Conservation (phyloP, 2,329 filamentous ascomycete genomes). For the Ceratocystiopsis minuta region DNA sequence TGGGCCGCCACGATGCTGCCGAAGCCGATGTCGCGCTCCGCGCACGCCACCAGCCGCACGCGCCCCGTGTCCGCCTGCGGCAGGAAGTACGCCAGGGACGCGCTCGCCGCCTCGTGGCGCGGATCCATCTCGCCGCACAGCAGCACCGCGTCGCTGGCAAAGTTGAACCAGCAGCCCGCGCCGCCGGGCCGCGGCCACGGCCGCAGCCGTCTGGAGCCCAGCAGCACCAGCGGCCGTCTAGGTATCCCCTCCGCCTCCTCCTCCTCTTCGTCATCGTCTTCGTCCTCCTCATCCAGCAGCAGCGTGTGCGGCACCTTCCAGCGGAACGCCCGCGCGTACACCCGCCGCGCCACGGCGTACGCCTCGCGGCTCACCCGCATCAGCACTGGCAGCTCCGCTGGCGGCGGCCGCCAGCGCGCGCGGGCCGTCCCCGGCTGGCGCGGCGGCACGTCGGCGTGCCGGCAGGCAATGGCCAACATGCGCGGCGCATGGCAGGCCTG, state of each 20-base stretch:
- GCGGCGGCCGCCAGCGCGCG: slow-evolving; percentile 2
- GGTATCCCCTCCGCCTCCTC: slow-evolving; percentile 1
- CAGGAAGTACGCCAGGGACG: slow-evolving; percentile 31
- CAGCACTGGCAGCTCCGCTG: slow-evolving; percentile 20
- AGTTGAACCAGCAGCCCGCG: slow-evolving; percentile 26
- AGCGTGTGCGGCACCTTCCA: slow-evolving; percentile 27
- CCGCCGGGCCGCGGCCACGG: slow-evolving; percentile 1
- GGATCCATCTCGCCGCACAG: slow-evolving; percentile 30
- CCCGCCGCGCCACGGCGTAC: slow-evolving; percentile 21
- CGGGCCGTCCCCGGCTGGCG: too few relatives aligned
- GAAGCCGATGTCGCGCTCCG: slow-evolving; percentile 25
- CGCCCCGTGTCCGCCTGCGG: slow-evolving; percentile 23
- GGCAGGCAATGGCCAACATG: slow-evolving; percentile 25
- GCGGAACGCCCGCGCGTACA: slow-evolving; percentile 28
- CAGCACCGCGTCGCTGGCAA: slow-evolving; percentile 26
- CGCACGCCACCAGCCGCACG: slow-evolving; percentile 25
- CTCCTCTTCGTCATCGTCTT: too few relatives aligned
- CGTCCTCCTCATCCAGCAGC: slow-evolving; percentile 3
- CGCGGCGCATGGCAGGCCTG: slow-evolving; percentile 21
- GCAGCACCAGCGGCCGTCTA: too few relatives aligned
- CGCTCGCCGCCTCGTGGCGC: slow-evolving; percentile 26
- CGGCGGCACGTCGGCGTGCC: slow-evolving; percentile 4
- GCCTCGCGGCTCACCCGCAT: slow-evolving; percentile 26
- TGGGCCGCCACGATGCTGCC: slow-evolving; percentile 24
- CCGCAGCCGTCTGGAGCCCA: too few relatives aligned